Base-by-base conservation (phyloP, 805 yeast genomes). In the Candida pseudoglaebosa region DNA sequence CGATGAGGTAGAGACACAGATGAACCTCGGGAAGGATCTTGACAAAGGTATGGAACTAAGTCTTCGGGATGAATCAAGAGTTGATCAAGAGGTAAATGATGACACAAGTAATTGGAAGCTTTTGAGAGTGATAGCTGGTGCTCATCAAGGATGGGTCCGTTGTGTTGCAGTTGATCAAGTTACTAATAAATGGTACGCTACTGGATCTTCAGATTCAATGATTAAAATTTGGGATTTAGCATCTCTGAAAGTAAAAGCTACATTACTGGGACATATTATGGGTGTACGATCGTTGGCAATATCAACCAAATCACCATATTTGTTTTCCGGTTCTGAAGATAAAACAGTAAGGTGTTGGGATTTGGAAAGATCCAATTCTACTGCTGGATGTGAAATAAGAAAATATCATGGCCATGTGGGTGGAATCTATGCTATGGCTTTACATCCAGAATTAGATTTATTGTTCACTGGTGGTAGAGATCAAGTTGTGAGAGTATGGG, bases 301-400 rank as follows among this genome's bases (percentile, higher is more conserved):
- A 0, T 85, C 95, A 0, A 66, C 72, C 2, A 67, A 84, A 39
- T 88, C 82, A 55, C 96, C 98, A 0, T 91, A 91, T 58, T 64
- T 93, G 67, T 93, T 90, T 57, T 78, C 91, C 10, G 90, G 93
- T 17, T 84, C 96, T 32, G 98, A 93, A 55, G 99, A 93, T 58
- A 90, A 90, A 57, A 73, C 89, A 18, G 87, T 89, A 7, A 79
- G 87, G 55, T 90, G 98, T 60, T 93, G 98, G 97, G 99, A 93
- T 65, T 70, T 93, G 48, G 98, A 91, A 58, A 77, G 80, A 52
- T 87, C 90, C 50, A 78, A 78, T 48, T 78, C 86, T 2, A 44
- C 57, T 1, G 53, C 62, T 10, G 74, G 74, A 8, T 64, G 70
- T 43, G 69, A 65, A 48, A 76, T 89, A 3, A 68, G 97, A 40